Conservation (phyloP, 495 filamentous ascomycete genomes). For the Rostrohypoxylon terebratum region DNA sequence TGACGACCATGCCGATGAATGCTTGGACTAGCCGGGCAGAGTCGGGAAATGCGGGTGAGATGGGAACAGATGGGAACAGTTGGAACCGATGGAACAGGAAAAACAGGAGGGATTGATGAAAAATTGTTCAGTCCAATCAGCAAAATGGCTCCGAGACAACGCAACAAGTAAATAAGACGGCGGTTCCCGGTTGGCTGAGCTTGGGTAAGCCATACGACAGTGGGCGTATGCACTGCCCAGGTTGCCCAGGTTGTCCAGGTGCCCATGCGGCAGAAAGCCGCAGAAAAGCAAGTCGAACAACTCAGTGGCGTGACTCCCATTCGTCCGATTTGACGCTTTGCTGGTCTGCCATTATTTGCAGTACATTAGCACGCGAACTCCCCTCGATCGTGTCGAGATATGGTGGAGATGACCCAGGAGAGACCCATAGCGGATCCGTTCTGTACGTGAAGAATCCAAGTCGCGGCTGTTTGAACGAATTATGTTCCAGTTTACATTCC, state of each 20-base stretch:
- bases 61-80: conserved; percentile 13
- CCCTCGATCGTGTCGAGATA: conserved; percentile 11
- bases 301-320: conserved; percentile 42
- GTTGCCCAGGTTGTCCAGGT: not conserved
- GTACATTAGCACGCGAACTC: conserved; percentile 5
- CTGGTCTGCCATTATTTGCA: conserved; percentile 30
- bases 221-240: conserved; percentile 17
- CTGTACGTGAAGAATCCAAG: not conserved
- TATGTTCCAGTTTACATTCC: not conserved
- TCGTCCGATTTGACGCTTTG: conserved; percentile 41
- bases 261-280: conserved; percentile 8
- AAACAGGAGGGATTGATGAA: not conserved
- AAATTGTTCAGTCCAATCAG: conserved; percentile 25
- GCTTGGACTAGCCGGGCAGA: conserved; percentile 28
- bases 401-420: not conserved
- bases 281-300: conserved; percentile 2
- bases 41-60: conserved; percentile 32
- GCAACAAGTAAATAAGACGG: conserved; percentile 33
- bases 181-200: conserved; percentile 38
- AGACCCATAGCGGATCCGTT: not conserved
- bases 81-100: not conserved
- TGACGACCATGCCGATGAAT: not conserved
- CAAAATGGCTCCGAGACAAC: conserved; percentile 34
- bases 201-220: conserved; percentile 41
- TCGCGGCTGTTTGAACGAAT: conserved; percentile 6